Base-by-base conservation (phyloP, 2,329 filamentous ascomycete genomes). In the Calonectria crousiana region DNA sequence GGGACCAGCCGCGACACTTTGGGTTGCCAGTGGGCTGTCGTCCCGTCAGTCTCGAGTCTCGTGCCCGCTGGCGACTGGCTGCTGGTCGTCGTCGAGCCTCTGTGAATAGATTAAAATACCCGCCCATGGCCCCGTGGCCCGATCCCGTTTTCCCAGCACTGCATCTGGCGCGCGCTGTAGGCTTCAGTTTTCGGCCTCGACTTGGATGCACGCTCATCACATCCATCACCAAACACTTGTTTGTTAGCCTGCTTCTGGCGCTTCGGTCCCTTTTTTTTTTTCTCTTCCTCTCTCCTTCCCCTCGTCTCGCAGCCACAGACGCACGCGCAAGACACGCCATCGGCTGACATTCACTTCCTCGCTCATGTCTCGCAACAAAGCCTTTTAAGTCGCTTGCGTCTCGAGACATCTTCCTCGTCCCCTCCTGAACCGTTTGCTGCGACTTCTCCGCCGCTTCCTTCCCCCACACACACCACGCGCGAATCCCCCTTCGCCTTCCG, bases 371-470 rank as follows among this genome's bases (percentile, higher is more conserved):
- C 51, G 26, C 66, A 60, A 62, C 26, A 62, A 62, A 41, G n/a
- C 56, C 56, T 62, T 62, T 62, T 60, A 41, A 41, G 56, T 62
- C 56, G 56, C 56, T 23, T 41, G 56, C 56, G 56, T 41, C 34
- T 68, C 51, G 30, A 18, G 32, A 36, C 66, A 23, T 41, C 23
- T 32, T 56, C 52, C 38, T 51, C 36, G n/a, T 32, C 36, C 52
- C 69, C 71, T 67, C 71, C 72, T 73, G 56, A 34, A 62, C 26
- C 41, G 51, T 26, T 67, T 73, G 66, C 41, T 62, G 53, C 26
- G 56, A 60, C 52, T 69, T 53, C 71, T 73, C 65, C 66, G 71
- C 71, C 47, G 49, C 66, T 73, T 73, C 71, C 71, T 69, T 64
- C 71, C 53, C 47, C 52, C 67, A 11, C 51, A 41, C 49, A 34